A percentile compares a stretch with the other conserved stretches of the same genome.
Conservation (phyloP, 192 early-diverging fungal species). For the Coemansia sp. region DNA sequence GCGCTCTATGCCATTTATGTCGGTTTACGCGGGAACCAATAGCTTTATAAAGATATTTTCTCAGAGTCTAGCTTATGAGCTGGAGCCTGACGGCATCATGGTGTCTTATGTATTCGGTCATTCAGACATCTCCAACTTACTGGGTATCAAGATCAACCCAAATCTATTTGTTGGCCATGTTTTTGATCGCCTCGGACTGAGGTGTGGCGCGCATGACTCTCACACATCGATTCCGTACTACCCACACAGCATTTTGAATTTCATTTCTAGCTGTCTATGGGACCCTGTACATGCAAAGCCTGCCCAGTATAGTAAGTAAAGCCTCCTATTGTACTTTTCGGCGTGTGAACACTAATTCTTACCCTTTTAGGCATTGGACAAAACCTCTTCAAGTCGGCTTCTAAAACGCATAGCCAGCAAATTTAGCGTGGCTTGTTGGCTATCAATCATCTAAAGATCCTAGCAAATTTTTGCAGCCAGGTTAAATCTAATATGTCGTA, state of each 20-base stretch:
- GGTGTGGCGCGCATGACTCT: conserved; percentile 54
- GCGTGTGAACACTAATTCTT: not conserved
- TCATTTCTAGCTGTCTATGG: conserved; percentile 38
- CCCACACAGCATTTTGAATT: conserved; percentile 43
- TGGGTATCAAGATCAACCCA: conserved; percentile 78
- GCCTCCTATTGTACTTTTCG: not conserved
- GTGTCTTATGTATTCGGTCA: conserved; percentile 89
- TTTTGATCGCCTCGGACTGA: conserved; percentile 66
- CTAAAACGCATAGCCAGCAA: conserved; percentile 12
- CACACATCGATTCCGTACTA: conserved; percentile 38
- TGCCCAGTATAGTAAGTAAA: conserved; percentile 42
- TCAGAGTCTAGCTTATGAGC: conserved; percentile 79
- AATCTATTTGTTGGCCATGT: conserved; percentile 71
- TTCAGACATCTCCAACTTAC: conserved; percentile 90
- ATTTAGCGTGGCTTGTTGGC: too few relatives aligned
- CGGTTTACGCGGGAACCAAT: conserved; percentile 91
- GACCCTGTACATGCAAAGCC: conserved; percentile 34
- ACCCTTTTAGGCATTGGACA: conserved; percentile 34
- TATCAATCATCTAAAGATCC: too few relatives aligned
- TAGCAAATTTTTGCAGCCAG: too few relatives aligned
- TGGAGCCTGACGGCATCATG: conserved; percentile 69
- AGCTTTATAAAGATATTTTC: conserved; percentile 89
- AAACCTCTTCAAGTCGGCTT: conserved; percentile 38
- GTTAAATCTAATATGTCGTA: too few relatives aligned
- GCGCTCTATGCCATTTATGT: conserved; percentile 76